These are phyloP conservation scores for Suillus americanus DNA, from an alignment of 768 basidiomycete species.

Conservation along the genomic window DNA sequence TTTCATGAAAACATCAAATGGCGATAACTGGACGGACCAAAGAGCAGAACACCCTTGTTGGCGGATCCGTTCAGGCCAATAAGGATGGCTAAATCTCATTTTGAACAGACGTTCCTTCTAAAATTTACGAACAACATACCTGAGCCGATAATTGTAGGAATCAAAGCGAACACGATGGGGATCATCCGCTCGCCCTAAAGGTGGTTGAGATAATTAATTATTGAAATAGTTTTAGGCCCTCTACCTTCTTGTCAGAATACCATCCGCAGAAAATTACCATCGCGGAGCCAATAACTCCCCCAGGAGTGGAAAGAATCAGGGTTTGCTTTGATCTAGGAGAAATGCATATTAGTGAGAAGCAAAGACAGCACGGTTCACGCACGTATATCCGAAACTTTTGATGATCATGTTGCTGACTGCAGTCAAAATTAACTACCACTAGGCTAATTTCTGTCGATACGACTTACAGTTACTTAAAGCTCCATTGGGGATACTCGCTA, in stretches of 20 bases:
- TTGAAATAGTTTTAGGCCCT: not conserved
- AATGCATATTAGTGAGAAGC: not conserved
- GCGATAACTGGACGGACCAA: constrained; percentile 38
- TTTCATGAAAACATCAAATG: not conserved
- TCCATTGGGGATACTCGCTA: constrained; percentile 68
- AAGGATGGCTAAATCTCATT: constrained; percentile 39
- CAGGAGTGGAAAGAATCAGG: constrained; percentile 57
- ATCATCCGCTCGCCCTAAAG: constrained; percentile 56
- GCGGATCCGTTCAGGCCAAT: constrained; percentile 52
- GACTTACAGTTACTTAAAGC: constrained; percentile 61
- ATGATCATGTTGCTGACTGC: constrained; percentile 63
- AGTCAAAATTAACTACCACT: not conserved
- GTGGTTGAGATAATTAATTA: not conserved
- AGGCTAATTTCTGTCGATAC: not conserved
- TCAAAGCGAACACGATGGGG: constrained; percentile 55
- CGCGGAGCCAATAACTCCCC: constrained; percentile 47
- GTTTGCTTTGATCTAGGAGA: constrained; percentile 56
- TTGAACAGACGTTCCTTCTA: not conserved
- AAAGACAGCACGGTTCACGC: constrained; percentile 18
- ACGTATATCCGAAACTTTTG: constrained; percentile 65
- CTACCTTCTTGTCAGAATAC: constrained; percentile 64
- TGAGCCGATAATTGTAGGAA: constrained; percentile 59
- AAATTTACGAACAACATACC: constrained; percentile 32
- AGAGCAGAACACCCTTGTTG: constrained; percentile 53
- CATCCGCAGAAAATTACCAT: constrained; percentile 57